Base-by-base conservation (phyloP, 2,329 filamentous ascomycete genomes). In the Blastomyces emzantsi region DNA sequence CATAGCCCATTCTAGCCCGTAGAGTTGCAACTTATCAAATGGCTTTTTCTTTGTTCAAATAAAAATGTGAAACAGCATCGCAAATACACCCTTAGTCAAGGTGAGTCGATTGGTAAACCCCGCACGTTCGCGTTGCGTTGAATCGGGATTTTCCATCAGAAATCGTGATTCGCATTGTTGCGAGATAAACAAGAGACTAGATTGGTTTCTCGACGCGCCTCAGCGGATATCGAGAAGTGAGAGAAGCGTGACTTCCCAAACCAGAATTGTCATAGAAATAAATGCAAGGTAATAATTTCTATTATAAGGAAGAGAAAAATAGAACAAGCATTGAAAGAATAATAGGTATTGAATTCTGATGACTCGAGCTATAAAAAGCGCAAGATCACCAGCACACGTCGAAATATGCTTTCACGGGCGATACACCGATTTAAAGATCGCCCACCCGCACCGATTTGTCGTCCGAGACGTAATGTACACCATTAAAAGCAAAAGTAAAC, bases 401-500 rank as follows among this genome's bases (percentile, higher is more conserved):
- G 25, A 52, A 52, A 61, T 41, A 61, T 41, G 45, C 43, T 63
- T 51, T 59, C 54, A 33, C 36, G 60, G 47, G 60, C 51, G 54
- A 69, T 68, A 66, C 59, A 57, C 62, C 41, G 55, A 61, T 51
- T 49, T 28, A 52, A 61, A 52, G 28, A 49, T 55, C 45, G 60
- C 72, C 49, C 73, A 69, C 71, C 73, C 71, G 74, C 76, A 76
- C 77, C 75, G 74, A 76, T 75, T 52, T 73, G 76, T 78, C 81
- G 79, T 70, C 78, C 78, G 78, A 78, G 81, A 81, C 80, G 80
- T 84, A 85, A 84, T 85, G 79, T 85, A 85, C 82, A 85, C 80
- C 81, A 80, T 77, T 79, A 75, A 78, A 45, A 19, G 5, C 17
- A 52, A 52, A 51, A 52, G 17, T 15, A 80, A 77, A 76, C 78